phyloP scores from a whole-genome alignment of 331 rosid species.

The Cydonia oblonga region DNA sequence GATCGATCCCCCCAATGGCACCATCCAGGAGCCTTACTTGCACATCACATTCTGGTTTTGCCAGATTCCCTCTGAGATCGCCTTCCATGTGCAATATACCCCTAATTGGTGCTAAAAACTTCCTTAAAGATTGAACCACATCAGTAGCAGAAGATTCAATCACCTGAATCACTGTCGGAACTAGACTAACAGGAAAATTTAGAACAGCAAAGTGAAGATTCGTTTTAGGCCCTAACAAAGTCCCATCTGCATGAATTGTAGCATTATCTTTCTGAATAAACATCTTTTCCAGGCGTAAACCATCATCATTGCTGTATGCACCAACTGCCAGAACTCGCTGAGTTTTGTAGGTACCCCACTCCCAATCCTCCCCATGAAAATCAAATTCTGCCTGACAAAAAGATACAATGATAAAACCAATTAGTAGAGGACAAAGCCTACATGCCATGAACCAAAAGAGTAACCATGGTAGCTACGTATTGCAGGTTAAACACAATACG shows the following conservation, averaged over 20 bases:
- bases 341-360: conserved; percentile 88
- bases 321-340: conserved; percentile 73
- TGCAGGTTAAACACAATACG: neutral
- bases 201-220: conserved; percentile 90
- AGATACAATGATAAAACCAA: conserved; percentile 13
- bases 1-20: conserved; percentile 77
- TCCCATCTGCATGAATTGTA: conserved; percentile 90
- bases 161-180: conserved; percentile 74
- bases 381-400: conserved; percentile 78
- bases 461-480: neutral
- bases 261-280: conserved; percentile 85
- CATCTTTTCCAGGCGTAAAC: conserved; percentile 60
- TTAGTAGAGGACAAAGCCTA: conserved; percentile 13
- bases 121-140: conserved; percentile 55
- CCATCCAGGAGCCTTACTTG: conserved; percentile 96
- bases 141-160: conserved; percentile 71
- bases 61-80: conserved; percentile 83
- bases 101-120: conserved; percentile 59
- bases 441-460: conserved; percentile 10
- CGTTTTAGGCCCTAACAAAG: conserved; percentile 73
- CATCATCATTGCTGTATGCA: conserved; percentile 71
- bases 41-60: conserved; percentile 89
- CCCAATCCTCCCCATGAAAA: conserved; percentile 92
- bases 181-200: conserved; percentile 77
- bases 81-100: conserved; percentile 99